phyloP scores from a whole-genome alignment of 1,284 basidiomycete genomes.

The Amylostereum chailletii region DNA sequence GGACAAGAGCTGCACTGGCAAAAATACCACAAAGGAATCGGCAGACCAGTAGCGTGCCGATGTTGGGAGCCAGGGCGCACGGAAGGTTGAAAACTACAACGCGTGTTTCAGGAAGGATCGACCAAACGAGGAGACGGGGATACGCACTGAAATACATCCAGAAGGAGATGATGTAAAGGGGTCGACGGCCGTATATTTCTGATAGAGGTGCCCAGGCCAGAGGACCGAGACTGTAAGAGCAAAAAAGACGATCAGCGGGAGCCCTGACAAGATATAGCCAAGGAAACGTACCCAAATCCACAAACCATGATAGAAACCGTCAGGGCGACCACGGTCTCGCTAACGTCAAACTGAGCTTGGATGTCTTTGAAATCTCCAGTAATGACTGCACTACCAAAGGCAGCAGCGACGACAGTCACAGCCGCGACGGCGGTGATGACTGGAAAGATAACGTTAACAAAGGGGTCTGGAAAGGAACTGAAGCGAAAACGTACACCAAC shows the following conservation, averaged over 20 bases:
- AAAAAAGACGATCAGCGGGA: slow-evolving; percentile 9
- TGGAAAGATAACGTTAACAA: slow-evolving; percentile 22
- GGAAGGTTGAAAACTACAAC: slow-evolving; percentile 23
- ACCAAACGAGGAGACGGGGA: background rate
- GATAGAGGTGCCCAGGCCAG: slow-evolving; percentile 38
- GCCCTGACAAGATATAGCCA: slow-evolving; percentile 9
- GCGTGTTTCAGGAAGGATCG: background rate
- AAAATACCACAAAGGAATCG: slow-evolving; percentile 56
- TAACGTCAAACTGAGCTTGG: slow-evolving; percentile 24
- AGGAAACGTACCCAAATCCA: slow-evolving; percentile 18
- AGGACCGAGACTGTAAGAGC: slow-evolving; percentile 24
- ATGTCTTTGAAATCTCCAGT: slow-evolving; percentile 37
- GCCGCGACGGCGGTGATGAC: slow-evolving; percentile 37
- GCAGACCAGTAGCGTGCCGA: slow-evolving; percentile 47
- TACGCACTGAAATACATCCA: slow-evolving; percentile 31
- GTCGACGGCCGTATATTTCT: slow-evolving; percentile 33
- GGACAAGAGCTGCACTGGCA: slow-evolving; percentile 27
- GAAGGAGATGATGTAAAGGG: slow-evolving; percentile 40
- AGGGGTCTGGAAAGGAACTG: background rate
- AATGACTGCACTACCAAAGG: slow-evolving; percentile 30
- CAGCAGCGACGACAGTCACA: slow-evolving; percentile 32
- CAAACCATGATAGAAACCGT: slow-evolving; percentile 23
- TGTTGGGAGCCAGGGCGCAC: slow-evolving; percentile 46
- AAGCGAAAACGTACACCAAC: slow-evolving; percentile 16
- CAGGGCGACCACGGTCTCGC: slow-evolving; percentile 18